phyloP scores from a whole-genome alignment of 805 yeast genomes.

The Osmozyma mogii region DNA sequence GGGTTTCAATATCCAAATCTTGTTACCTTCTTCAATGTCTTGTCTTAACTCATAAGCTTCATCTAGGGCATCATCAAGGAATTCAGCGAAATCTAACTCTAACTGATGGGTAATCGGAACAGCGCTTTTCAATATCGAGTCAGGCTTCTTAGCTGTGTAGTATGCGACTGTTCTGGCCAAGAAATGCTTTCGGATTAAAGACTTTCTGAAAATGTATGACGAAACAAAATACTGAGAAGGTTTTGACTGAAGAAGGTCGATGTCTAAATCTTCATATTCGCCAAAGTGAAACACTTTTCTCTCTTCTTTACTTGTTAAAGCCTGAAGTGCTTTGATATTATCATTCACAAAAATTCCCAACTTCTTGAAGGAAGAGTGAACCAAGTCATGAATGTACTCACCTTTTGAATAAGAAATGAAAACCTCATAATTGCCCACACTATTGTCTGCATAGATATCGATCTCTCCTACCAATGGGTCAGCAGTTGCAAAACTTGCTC shows the following conservation, averaged over 20 bases:
- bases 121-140: constrained; percentile 48
- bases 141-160: constrained; percentile 68
- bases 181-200: constrained; percentile 83
- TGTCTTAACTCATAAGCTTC: constrained; percentile 84
- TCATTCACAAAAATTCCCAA: too few relatives aligned
- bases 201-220: constrained; percentile 83
- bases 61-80: constrained; percentile 86
- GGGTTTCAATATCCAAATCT: constrained; percentile 86
- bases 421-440: constrained; percentile 2
- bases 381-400: too few relatives aligned
- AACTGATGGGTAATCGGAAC: constrained; percentile 71
- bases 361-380: background rate
- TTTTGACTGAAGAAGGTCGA: constrained; percentile 48
- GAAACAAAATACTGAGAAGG: constrained; percentile 53
- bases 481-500: constrained; percentile 61
- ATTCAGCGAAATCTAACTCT: constrained; percentile 94
- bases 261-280: constrained; percentile 82
- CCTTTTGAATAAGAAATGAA: too few relatives aligned
- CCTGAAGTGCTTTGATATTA: too few relatives aligned
- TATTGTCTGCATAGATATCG: constrained; percentile 22
- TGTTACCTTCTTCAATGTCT: constrained; percentile 52
- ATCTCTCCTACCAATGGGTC: constrained; percentile 51
- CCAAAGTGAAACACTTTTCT: constrained; percentile 63
- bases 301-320: too few relatives aligned
- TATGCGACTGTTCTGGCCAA: constrained; percentile 77